These are phyloP conservation scores for Irineochytrium annulatum DNA, from an alignment of 192 early-diverging fungal species.

Conservation along the genomic window DNA sequence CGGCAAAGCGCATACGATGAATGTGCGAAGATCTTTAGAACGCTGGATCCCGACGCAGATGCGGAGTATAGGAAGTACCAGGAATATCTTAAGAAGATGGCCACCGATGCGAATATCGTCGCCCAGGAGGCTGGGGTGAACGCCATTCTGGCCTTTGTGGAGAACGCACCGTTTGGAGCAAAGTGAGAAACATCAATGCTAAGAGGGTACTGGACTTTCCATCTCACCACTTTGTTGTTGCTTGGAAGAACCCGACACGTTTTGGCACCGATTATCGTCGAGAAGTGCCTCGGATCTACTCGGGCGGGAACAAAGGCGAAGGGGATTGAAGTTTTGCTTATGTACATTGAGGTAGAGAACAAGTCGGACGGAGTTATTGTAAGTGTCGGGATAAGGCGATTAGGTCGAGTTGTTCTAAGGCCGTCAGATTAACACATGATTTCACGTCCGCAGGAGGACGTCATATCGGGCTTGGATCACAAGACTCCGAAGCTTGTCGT, in stretches of 20 bases:
- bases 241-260: constrained; percentile 60
- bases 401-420: background rate
- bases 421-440: background rate
- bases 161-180: constrained; percentile 72
- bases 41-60: constrained; percentile 57
- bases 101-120: constrained; percentile 80
- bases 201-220: background rate
- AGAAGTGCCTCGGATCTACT: constrained; percentile 82
- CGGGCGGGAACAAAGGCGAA: constrained; percentile 75
- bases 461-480: constrained; percentile 70
- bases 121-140: constrained; percentile 83
- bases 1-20: constrained; percentile 81
- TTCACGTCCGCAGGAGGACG: constrained; percentile 57
- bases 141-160: constrained; percentile 72
- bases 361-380: constrained; percentile 76
- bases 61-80: constrained; percentile 68
- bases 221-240: background rate
- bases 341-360: constrained; percentile 84
- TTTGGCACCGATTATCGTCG: constrained; percentile 71
- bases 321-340: constrained; percentile 73
- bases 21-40: constrained; percentile 64
- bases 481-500: constrained; percentile 92
- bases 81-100: constrained; percentile 73
- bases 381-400: constrained; percentile 34
- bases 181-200: constrained; percentile 38